phyloP scores from a whole-genome alignment of 306 rosid species.

The Dryas drummondii region DNA sequence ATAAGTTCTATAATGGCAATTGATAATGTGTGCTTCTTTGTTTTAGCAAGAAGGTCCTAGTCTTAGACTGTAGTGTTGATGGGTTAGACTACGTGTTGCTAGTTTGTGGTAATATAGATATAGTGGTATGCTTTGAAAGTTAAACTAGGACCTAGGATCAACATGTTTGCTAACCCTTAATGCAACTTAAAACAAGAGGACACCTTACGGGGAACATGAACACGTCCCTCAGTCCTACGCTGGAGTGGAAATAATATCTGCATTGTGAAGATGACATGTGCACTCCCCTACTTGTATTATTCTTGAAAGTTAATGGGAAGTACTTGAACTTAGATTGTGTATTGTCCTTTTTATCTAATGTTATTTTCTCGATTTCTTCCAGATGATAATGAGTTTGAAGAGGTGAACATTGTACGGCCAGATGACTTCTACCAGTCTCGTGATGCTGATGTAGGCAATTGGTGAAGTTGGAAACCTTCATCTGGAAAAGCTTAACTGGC shows the following conservation, averaged over 20 bases:
- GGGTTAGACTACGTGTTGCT: not conserved
- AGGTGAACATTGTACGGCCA: constrained; percentile 61
- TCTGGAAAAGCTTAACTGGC: constrained; percentile 20
- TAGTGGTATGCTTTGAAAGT: not conserved
- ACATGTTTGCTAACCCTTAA: no score
- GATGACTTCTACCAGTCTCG: constrained; percentile 66
- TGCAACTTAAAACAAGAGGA: no score
- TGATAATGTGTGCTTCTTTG: not conserved
- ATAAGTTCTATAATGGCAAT: not conserved
- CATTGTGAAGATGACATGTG: no score
- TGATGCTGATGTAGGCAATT: constrained; percentile 62
- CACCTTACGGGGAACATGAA: no score
- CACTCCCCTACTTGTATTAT: no score
- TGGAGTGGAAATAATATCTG: no score
- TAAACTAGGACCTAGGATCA: not conserved
- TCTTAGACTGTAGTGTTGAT: not conserved
- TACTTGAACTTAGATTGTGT: not conserved
- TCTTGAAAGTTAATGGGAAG: no score
- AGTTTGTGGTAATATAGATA: not conserved
- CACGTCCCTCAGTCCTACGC: no score
- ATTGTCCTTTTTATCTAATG: not conserved
- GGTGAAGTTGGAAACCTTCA: constrained; percentile 37
- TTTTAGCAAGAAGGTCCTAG: not conserved
- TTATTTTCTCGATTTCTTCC: constrained; percentile 22
- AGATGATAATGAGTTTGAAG: constrained; percentile 90